Evolutionary conservation across 805 yeast species (phyloP).

Genomic region (Metschnikowia similis): DNA sequence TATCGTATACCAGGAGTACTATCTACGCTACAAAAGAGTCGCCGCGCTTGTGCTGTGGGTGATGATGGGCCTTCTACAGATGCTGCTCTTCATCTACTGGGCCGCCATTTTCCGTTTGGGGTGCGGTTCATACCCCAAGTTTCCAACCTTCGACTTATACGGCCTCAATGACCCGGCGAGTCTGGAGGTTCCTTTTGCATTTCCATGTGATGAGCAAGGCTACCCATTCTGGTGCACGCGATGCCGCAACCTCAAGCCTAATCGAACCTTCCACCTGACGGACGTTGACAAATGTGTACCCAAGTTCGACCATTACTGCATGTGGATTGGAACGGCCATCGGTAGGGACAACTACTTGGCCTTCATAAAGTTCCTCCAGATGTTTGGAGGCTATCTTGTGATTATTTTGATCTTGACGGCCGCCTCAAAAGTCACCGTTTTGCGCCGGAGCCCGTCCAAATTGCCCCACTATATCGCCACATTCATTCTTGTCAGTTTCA

Average conservation of each 20-base stretch:
- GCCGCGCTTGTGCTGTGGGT: conserved; percentile 16
- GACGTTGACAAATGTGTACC: conserved; percentile 56
- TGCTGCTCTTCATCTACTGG: conserved; percentile 37
- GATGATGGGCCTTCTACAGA: conserved; percentile 8
- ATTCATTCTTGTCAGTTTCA: conserved; percentile 41
- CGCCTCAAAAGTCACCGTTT: conserved; percentile 20
- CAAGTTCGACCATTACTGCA: conserved; percentile 79
- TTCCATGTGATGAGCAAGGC: conserved; percentile 69
- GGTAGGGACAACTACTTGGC: conserved; percentile 62
- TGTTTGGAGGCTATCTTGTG: conserved; percentile 35
- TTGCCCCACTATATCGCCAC: conserved; percentile 50
- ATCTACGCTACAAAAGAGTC: conserved; percentile 4
- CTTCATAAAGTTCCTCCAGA: conserved; percentile 51
- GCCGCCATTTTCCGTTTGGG: conserved; percentile 43
- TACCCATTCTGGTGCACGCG: conserved; percentile 70
- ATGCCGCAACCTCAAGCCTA: conserved; percentile 62
- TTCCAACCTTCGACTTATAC: conserved; percentile 33
- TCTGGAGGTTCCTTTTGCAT: conserved; percentile 50
- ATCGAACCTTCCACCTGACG: conserved; percentile 68
- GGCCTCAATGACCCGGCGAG: conserved; percentile 15
- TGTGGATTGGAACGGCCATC: conserved; percentile 69
- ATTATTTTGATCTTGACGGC: conserved; percentile 20
- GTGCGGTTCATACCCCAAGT: conserved; percentile 48
- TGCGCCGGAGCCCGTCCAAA: conserved; percentile 19
- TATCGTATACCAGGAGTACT: conserved; percentile 12